phyloP scores from a whole-genome alignment of 2,329 filamentous ascomycete species.

The Fusarium ramigenum region DNA sequence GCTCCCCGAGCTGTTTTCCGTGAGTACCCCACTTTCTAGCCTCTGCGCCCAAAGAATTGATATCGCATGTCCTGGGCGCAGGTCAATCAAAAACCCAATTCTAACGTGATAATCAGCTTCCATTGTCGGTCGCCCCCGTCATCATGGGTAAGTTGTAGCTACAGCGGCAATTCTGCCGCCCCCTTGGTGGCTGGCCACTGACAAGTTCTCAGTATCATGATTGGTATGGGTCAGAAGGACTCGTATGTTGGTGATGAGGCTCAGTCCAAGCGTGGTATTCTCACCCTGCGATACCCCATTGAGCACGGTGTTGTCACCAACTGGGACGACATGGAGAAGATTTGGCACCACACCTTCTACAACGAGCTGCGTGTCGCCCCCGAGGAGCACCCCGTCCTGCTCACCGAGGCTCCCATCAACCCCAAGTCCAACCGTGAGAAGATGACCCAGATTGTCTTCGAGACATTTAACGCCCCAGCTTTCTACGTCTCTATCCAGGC shows the following conservation, averaged over 20 bases:
- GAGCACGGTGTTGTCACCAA: conserved; percentile 99
- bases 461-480: conserved; percentile 99
- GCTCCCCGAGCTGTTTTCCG: conserved; percentile 99
- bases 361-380: conserved; percentile 99
- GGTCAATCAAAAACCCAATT: conserved; percentile 22
- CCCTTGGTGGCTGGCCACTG: conserved; percentile 26
- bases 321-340: conserved; percentile 99
- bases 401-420: conserved; percentile 99
- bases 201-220: conserved; percentile 86
- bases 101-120: conserved; percentile 73
- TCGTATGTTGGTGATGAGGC: conserved; percentile 99
- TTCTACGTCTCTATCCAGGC: conserved; percentile 99
- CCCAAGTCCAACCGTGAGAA: conserved; percentile 99
- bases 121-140: conserved; percentile 99
- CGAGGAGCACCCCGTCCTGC: conserved; percentile 99
- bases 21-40: conserved; percentile 69
- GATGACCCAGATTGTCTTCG: conserved; percentile 99
- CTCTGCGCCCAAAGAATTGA: conserved; percentile 32
- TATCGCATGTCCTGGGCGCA: conserved; percentile 21
- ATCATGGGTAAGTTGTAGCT: conserved; percentile 87
- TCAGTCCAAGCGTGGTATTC: conserved; percentile 99
- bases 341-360: conserved; percentile 99
- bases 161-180: conserved; percentile 13
- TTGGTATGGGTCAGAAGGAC: conserved; percentile 99
- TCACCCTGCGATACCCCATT: conserved; percentile 99